Conservation (phyloP, 371 early-diverging fungal species). For the Rhizopus microsporus region DNA sequence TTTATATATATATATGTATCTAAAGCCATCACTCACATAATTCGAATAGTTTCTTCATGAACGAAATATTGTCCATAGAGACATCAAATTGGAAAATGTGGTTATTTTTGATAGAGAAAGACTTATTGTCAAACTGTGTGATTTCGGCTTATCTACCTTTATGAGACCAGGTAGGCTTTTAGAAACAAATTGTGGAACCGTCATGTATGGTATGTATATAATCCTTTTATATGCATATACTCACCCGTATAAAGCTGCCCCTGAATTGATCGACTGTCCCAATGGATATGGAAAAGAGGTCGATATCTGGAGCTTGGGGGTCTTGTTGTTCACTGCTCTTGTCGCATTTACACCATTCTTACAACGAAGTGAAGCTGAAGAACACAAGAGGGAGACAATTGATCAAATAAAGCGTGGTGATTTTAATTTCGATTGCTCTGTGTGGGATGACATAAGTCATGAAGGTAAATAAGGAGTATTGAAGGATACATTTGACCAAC, state of each 20-base stretch:
- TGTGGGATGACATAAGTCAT: conserved; percentile 11
- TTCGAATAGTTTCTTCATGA: conserved; percentile 58
- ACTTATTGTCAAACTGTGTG: conserved; percentile 18
- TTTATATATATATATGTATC: neutral
- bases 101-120: conserved; percentile 39
- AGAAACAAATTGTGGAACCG: conserved; percentile 19
- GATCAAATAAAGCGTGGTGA: conserved; percentile 9
- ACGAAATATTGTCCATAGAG: conserved; percentile 74
- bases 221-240: neutral
- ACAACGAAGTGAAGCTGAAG: conserved; percentile 1
- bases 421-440: conserved; percentile 6
- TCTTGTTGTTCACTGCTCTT: conserved; percentile 92
- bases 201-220: conserved; percentile 20
- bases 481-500: neutral
- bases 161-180: conserved; percentile 3
- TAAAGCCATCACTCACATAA: neutral
- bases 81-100: conserved; percentile 76
- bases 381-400: neutral
- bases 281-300: conserved; percentile 93
- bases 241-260: conserved; percentile 51
- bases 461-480: conserved; percentile 6
- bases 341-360: conserved; percentile 93
- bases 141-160: conserved; percentile 21
- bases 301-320: conserved; percentile 98
- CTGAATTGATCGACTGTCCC: conserved; percentile 82